Evolutionary conservation across 192 early-diverging fungal genomes (phyloP).

Genomic region (Ambispora gerdemannii): DNA sequence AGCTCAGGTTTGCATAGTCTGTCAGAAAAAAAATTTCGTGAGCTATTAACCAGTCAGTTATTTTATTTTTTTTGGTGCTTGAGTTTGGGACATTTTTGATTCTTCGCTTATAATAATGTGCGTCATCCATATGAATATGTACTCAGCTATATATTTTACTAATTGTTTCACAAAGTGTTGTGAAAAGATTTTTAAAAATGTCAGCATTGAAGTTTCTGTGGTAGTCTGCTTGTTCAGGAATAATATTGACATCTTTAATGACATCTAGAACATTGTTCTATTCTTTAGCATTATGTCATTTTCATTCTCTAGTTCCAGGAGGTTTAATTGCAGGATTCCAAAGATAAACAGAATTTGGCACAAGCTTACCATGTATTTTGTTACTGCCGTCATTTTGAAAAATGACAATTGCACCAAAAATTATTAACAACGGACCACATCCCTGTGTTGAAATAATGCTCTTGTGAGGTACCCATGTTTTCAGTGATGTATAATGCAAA

Average conservation of each 20-base stretch:
- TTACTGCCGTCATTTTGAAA: no score
- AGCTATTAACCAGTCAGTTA: conserved; percentile 12
- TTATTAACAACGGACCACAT: no score
- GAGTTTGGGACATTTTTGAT: background rate
- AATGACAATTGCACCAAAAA: no score
- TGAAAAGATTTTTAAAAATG: background rate
- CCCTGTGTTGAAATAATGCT: background rate
- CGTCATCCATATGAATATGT: background rate
- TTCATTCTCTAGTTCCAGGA: background rate
- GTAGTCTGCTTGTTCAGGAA: background rate
- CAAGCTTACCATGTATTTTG: no score
- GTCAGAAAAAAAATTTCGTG: background rate
- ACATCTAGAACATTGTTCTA: background rate
- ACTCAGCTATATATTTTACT: background rate
- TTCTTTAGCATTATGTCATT: no score
- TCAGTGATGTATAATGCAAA: no score
- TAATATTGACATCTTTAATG: background rate
- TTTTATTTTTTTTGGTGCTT: conserved; percentile 13
- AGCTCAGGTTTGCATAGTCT: background rate
- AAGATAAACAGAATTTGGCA: background rate
- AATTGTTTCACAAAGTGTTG: no score
- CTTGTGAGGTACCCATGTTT: background rate
- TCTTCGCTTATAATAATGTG: background rate
- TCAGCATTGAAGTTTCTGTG: background rate
- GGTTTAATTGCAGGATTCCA: background rate